Evolutionary conservation across 805 yeast genomes (phyloP).

Genomic region (Candida nemodendra): DNA sequence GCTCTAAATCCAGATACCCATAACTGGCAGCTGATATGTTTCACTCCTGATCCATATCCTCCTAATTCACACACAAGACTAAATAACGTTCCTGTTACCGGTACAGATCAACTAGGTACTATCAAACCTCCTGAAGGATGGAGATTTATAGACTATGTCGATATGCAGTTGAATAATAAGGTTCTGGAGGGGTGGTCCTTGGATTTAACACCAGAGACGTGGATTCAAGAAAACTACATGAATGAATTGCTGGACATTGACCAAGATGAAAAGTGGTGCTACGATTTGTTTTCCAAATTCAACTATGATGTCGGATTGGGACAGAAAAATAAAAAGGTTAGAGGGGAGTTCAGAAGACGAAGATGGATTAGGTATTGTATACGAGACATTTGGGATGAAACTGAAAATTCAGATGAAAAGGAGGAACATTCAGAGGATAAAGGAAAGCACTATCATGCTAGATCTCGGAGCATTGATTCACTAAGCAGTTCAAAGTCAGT

Average conservation of each 20-base stretch:
- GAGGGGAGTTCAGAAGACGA: conserved; percentile 57
- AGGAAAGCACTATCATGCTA: conserved; percentile 5
- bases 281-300: conserved; percentile 45
- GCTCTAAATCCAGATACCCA: conserved; percentile 44
- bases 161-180: conserved; percentile 14
- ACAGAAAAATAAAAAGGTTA: conserved; percentile 19
- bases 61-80: conserved; percentile 43
- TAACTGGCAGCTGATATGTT: conserved; percentile 67
- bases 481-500: conserved; percentile 8
- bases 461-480: conserved; percentile 14
- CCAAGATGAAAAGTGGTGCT: conserved; percentile 82
- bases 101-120: conserved; percentile 32
- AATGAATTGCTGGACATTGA: conserved; percentile 58
- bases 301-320: conserved; percentile 26
- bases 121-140: conserved; percentile 61
- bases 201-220: conserved; percentile 59
- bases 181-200: conserved; percentile 53
- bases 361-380: conserved; percentile 59
- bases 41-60: conserved; percentile 52
- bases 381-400: conserved; percentile 24
- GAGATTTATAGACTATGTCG: conserved; percentile 39
- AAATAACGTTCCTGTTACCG: conserved; percentile 27
- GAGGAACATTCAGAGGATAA: conserved; percentile 4
- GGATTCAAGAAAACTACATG: conserved; percentile 58
- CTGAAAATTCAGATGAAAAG: conserved; percentile 3